Base-by-base conservation (phyloP, 2,329 filamentous ascomycete species). In the Colletotrichum tamarilloi region DNA sequence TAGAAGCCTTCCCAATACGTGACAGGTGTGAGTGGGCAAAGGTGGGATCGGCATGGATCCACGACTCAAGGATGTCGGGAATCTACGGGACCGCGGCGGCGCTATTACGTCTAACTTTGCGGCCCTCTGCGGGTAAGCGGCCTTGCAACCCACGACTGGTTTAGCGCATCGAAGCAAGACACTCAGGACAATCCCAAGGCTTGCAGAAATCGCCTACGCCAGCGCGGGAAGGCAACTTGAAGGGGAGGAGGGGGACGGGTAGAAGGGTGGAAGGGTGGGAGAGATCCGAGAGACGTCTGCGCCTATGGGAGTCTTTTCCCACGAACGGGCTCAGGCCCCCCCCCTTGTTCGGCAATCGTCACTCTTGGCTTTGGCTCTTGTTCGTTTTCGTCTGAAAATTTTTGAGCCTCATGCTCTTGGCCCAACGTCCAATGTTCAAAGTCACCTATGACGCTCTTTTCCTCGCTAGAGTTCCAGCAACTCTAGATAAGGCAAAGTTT, bases 381-480 rank as follows among this genome's bases (percentile, higher is more conserved):
- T 59, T 35, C 49, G 49, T 16, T 55, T n/a, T 35, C 49, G 30
- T 60, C 53, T 9, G 19, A 66, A 49, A 59, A 35, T 14, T 38
- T 60, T 69, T 72, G 70, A 73, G 70, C 70, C 70, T 60, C 70
- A 73, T 28, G 19, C 24, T 60, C 70, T 73, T 73, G 70, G 67
- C 70, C 46, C 67, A 73, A 73, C 67, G 70, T 73, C 70, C 24
- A 52, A 42, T 58, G 68, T 57, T 5, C 3, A n/a, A 22, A 2
- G 16, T 26, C 4, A 1, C 7, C 26, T 3, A 63, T 53, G 60
- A 28, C 32, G 28, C 5, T 35, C 30, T 55, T 49, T 32, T 24
- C 30, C 22, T 46, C 62, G 22, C 14, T 12, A 19, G n/a, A 35
- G 62, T 67, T 59, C 55, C 68, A 52, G 42, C 4, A 49, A 24